Conservation (phyloP, 441 rosid genomes). For the Syzygium syzygioides region DNA sequence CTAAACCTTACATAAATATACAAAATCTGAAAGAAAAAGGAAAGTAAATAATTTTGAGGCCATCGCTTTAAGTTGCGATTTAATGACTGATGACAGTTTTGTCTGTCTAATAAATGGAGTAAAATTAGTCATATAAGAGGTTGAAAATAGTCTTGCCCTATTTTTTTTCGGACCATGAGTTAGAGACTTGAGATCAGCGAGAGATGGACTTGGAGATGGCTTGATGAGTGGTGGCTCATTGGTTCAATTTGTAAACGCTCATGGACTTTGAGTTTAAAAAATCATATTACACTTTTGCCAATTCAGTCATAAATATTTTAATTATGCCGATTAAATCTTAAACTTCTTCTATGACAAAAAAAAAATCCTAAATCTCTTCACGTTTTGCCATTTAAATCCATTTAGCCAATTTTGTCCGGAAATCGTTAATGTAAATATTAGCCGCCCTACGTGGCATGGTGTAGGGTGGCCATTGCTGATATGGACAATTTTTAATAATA, state of each 20-base stretch:
- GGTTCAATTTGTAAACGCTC: not conserved
- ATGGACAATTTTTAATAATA: no score
- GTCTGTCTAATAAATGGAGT: not conserved
- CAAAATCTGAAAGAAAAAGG: not conserved
- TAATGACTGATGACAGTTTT: not conserved
- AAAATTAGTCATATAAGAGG: not conserved
- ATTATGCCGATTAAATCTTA: no score
- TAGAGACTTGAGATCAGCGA: not conserved
- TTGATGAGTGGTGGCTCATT: not conserved
- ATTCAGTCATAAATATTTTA: no score
- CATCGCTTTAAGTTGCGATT: not conserved
- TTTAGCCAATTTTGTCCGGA: no score
- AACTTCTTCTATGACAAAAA: no score
- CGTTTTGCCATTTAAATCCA: no score
- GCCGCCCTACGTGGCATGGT: no score
- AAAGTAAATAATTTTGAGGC: not conserved
- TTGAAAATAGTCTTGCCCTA: not conserved
- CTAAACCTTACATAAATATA: not conserved
- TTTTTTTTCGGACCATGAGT: not conserved
- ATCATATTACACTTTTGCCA: no score
- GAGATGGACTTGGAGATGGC: not conserved
- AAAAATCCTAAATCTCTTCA: no score
- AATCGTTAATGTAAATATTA: no score
- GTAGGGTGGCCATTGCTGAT: no score
- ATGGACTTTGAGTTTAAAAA: not conserved